Evolutionary conservation across 2,329 filamentous ascomycete genomes (phyloP).

Genomic region (Claviceps monticola): DNA sequence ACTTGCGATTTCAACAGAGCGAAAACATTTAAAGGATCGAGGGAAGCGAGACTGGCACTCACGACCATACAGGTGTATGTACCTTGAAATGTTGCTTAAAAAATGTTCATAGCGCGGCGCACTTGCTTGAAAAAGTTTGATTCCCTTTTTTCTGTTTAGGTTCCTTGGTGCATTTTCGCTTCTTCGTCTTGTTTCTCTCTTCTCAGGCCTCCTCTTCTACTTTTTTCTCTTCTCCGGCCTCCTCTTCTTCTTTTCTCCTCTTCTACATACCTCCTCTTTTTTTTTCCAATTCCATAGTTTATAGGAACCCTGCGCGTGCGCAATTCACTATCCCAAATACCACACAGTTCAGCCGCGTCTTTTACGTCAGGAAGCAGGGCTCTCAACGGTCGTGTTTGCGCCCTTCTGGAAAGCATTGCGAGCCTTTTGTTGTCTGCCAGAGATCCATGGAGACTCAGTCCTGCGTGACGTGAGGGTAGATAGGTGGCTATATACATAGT

Average conservation of each 20-base stretch:
- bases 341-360: too few relatives aligned
- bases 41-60: not conserved
- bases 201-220: too few relatives aligned
- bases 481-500: too few relatives aligned
- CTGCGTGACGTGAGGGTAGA: too few relatives aligned
- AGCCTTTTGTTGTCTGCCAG: too few relatives aligned
- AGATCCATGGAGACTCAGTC: too few relatives aligned
- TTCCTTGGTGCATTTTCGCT: too few relatives aligned
- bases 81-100: not conserved
- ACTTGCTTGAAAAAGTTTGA: conserved; percentile 4
- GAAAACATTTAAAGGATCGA: not conserved
- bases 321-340: not conserved
- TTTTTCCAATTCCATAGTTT: not conserved
- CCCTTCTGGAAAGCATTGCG: too few relatives aligned
- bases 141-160: too few relatives aligned
- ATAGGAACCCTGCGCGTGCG: not conserved
- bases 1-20: not conserved
- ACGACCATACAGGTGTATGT: not conserved
- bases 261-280: not conserved
- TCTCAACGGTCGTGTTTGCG: too few relatives aligned
- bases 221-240: not conserved
- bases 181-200: not conserved
- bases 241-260: not conserved
- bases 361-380: too few relatives aligned
- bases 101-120: conserved; percentile 10